Conservation (phyloP, 495 filamentous ascomycete genomes). For the Pseudoneurospora amorphoporcata region DNA sequence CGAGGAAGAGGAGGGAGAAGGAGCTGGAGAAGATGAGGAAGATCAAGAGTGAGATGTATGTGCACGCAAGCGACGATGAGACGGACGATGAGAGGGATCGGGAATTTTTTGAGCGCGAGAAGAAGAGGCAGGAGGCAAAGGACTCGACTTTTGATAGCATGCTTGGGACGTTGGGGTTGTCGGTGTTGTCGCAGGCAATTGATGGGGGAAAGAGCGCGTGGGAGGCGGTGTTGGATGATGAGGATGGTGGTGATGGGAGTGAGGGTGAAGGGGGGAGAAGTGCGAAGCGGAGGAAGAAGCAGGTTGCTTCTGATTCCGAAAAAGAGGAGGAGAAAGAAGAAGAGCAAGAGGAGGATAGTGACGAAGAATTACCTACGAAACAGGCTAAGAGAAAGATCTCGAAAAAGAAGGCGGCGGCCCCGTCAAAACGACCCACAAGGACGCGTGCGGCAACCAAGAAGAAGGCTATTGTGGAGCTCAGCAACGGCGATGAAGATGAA, state of each 20-base stretch:
- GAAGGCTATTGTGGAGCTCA: slow-evolving; percentile 4
- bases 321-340: slow-evolving; percentile 10
- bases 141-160: slow-evolving; percentile 18
- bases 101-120: slow-evolving; percentile 62
- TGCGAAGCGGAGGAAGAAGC: slow-evolving; percentile 3
- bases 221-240: slow-evolving; percentile 11
- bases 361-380: slow-evolving; percentile 16
- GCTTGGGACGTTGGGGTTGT: slow-evolving; percentile 1
- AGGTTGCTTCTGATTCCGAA: slow-evolving; percentile 1
- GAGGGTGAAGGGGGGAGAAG: background rate
- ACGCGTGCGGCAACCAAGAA: background rate
- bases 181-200: background rate
- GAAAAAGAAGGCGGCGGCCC: background rate
- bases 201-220: background rate
- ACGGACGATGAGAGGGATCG: slow-evolving; percentile 57
- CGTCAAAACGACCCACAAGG: background rate
- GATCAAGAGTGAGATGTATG: slow-evolving; percentile 76
- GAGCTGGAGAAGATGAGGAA: slow-evolving; percentile 55
- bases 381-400: background rate
- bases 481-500: slow-evolving; percentile 16
- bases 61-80: slow-evolving; percentile 72
- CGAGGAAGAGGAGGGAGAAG: slow-evolving; percentile 42
- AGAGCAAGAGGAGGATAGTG: slow-evolving; percentile 13
- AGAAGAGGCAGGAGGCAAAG: slow-evolving; percentile 25
- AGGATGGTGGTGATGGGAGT: background rate